Evolutionary conservation across 129 eudicot genomes (phyloP), one percentile per base, ranked within the genome.

Genomic region (Arctium minus): DNA sequence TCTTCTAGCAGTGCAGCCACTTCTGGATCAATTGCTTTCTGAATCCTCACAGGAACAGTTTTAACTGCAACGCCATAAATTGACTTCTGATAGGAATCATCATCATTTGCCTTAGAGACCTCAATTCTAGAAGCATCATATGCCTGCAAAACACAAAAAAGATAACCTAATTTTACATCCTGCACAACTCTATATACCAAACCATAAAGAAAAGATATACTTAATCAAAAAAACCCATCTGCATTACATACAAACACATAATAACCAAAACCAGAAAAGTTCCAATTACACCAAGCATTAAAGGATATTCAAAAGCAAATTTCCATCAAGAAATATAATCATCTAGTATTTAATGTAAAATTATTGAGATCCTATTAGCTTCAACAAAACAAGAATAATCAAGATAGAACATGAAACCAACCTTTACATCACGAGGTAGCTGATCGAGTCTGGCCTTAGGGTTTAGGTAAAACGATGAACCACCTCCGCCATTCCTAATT

Each of bases 11-110:
- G 75, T 30, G 93, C 92, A 50, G 89, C 97, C 74, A 96, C 88
- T 85, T 96, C 99, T 64, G 98, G 94, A 87, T 96, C 98, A 31
- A 96, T 77, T 36, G 85, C 98, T 84, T 86, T 96, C 80, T 96
- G 94, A 70, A 96, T 84, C 84, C 87, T 89, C 38, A 84, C 93
- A n/a, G 89, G 88, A 78, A 89, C 89, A 39, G 98, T 86, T 84
- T 84, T 93, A 39, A 91, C 81, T 38, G 99, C 99, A 64, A 96
- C 97, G 37, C 81, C 91, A 71, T 93, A 93, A 22, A 93, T 84
- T 38, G 86, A 78, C 44, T 92, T 88, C 79, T 92, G 89, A 80
- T 75, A 76, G 1, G 90, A 81, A 42, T 84, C 92, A n/a, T 88
- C 92, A 80, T 88, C 93, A 53, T 81, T 69, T 31, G 77, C 84